Evolutionary conservation across 2,329 filamentous ascomycete genomes (phyloP).

Genomic region (Aureobasidium uvarum): DNA sequence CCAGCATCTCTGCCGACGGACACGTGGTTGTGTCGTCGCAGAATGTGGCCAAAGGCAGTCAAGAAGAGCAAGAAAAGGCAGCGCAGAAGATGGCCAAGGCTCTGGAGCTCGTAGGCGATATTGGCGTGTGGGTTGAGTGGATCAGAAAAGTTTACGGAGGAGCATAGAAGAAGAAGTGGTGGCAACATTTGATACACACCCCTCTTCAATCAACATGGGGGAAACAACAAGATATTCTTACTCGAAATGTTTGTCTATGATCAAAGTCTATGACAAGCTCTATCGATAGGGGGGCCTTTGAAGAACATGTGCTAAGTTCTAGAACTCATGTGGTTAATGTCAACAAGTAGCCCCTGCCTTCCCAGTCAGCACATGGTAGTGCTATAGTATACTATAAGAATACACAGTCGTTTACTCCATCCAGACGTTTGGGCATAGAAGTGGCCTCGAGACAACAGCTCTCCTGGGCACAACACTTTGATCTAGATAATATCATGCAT

Average conservation of each 20-base stretch:
- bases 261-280: neutral
- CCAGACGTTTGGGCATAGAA: too few species aligned
- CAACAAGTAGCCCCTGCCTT: too few species aligned
- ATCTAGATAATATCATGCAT: too few species aligned
- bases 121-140: slow-evolving; percentile 56
- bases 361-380: too few species aligned
- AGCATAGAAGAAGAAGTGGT: neutral
- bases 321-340: too few species aligned
- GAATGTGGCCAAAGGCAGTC: slow-evolving; percentile 36
- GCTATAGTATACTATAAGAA: too few species aligned
- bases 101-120: slow-evolving; percentile 49
- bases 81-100: slow-evolving; percentile 44
- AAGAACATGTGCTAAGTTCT: too few species aligned
- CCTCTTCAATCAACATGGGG: neutral
- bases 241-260: neutral
- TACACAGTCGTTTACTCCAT: too few species aligned
- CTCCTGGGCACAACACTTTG: too few species aligned
- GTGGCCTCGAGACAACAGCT: too few species aligned
- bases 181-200: neutral
- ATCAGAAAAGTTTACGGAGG: slow-evolving; percentile 33
- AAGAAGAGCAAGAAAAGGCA: slow-evolving; percentile 30
- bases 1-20: slow-evolving; percentile 61
- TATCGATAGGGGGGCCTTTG: too few species aligned
- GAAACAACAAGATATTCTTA: neutral
- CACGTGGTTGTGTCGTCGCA: slow-evolving; percentile 59